phyloP scores from a whole-genome alignment of 2,329 filamentous ascomycete species.

The Penicillium vulpinum region DNA sequence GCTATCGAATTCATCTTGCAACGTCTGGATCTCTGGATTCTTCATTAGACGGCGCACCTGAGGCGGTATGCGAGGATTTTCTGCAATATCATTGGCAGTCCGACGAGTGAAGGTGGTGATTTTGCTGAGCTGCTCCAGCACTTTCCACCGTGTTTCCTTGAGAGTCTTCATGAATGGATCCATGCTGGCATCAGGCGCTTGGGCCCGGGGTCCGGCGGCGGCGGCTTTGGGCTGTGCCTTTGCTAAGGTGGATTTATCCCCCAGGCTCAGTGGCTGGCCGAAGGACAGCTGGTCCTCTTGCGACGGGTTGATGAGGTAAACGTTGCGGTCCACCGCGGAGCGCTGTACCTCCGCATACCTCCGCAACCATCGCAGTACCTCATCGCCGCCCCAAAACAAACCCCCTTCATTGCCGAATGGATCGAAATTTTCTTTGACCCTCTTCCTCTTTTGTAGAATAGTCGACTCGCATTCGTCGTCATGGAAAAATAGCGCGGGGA shows the following conservation, averaged over 20 bases:
- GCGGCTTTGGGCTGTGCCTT: slow-evolving; percentile 38
- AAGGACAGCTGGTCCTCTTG: slow-evolving; percentile 83
- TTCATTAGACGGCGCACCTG: slow-evolving; percentile 81
- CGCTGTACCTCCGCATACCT: slow-evolving; percentile 80
- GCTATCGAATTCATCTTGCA: slow-evolving; percentile 97
- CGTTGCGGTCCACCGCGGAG: slow-evolving; percentile 81
- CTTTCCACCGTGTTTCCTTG: slow-evolving; percentile 93
- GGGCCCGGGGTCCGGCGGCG: slow-evolving; percentile 31
- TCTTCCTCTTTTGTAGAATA: slow-evolving; percentile 86
- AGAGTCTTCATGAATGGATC: slow-evolving; percentile 91
- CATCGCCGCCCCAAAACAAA: slow-evolving; percentile 97
- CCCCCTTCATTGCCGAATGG: slow-evolving; percentile 77
- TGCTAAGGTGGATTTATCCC: slow-evolving; percentile 41
- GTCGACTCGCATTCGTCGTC: slow-evolving; percentile 96
- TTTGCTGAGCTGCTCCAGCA: slow-evolving; percentile 94
- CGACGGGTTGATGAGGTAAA: slow-evolving; percentile 86
- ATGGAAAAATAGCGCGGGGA: slow-evolving; percentile 95
- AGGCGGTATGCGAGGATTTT: slow-evolving; percentile 87
- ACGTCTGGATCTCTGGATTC: slow-evolving; percentile 89
- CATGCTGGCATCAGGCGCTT: slow-evolving; percentile 69
- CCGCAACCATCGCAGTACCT: slow-evolving; percentile 87
- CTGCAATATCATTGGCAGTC: slow-evolving; percentile 86
- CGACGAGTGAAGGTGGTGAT: slow-evolving; percentile 93
- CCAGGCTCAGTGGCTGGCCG: slow-evolving; percentile 50
- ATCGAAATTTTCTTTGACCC: slow-evolving; percentile 81